Conservation (phyloP, 2,329 filamentous ascomycete genomes). For the Alternaria sp. region DNA sequence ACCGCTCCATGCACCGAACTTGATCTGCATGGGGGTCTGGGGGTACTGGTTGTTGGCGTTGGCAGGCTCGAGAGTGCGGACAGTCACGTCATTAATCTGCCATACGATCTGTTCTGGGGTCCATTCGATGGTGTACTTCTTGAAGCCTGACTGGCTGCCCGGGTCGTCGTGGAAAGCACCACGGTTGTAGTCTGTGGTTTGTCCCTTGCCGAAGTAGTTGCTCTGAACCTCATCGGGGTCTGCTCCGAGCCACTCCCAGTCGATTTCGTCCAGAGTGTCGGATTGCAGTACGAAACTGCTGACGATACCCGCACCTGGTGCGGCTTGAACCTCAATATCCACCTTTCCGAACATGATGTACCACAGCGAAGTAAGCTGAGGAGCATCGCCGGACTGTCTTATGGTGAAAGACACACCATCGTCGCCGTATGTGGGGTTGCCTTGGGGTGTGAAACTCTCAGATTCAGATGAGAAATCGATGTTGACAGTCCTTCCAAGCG, state of each 20-base stretch:
- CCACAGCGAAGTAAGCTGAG: conserved; percentile 86
- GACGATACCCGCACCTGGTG: conserved; percentile 89
- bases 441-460: conserved; percentile 76
- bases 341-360: conserved; percentile 99
- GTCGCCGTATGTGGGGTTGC: conserved; percentile 73
- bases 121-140: conserved; percentile 94
- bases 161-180: conserved; percentile 76
- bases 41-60: conserved; percentile 83
- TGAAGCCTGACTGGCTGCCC: conserved; percentile 74
- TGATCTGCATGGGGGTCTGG: conserved; percentile 94
- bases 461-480: conserved; percentile 83
- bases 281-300: conserved; percentile 91
- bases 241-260: conserved; percentile 93
- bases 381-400: conserved; percentile 76
- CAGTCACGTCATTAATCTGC: conserved; percentile 78
- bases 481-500: conserved; percentile 79
- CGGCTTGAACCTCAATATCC: conserved; percentile 82
- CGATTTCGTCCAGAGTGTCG: conserved; percentile 92
- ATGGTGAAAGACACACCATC: conserved; percentile 86
- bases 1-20: conserved; percentile 90
- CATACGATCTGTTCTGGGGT: conserved; percentile 83
- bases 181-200: conserved; percentile 83
- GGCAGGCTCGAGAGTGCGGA: conserved; percentile 74
- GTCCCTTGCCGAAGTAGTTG: conserved; percentile 85
- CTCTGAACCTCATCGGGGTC: conserved; percentile 81